Conservation (phyloP, 2,329 filamentous ascomycete genomes). For the Alternaria sp. region DNA sequence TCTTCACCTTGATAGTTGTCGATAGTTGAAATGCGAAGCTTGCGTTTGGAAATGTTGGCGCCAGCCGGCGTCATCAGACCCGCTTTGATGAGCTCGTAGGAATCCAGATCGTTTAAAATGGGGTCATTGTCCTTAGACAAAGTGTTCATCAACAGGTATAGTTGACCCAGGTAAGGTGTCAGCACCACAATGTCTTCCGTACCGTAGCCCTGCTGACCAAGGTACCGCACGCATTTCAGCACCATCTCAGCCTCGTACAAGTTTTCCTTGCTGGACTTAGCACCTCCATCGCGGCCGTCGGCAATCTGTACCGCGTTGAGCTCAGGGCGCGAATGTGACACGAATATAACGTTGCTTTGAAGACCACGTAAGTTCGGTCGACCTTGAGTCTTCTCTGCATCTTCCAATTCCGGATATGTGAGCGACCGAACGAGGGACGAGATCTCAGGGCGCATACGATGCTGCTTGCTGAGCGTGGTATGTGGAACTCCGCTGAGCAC, state of each 20-base stretch:
- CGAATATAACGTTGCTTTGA: conserved; percentile 66
- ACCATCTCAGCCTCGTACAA: conserved; percentile 70
- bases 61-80: conserved; percentile 65
- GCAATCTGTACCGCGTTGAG: conserved; percentile 49
- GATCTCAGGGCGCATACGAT: conserved; percentile 73
- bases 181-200: conserved; percentile 70
- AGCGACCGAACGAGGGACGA: conserved; percentile 63
- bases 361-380: conserved; percentile 63
- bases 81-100: conserved; percentile 65
- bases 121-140: conserved; percentile 67
- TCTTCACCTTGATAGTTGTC: conserved; percentile 84
- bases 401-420: conserved; percentile 67
- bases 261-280: conserved; percentile 67
- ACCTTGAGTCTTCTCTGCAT: conserved; percentile 58
- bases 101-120: conserved; percentile 72
- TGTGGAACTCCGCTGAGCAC: conserved; percentile 63
- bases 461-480: conserved; percentile 65
- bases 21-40: conserved; percentile 71
- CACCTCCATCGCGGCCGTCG: conserved; percentile 59
- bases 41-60: conserved; percentile 59
- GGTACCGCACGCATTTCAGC: conserved; percentile 68
- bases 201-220: conserved; percentile 74
- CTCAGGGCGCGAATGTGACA: conserved; percentile 68
- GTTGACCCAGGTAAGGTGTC: conserved; percentile 75
- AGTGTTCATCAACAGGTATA: conserved; percentile 62